Evolutionary conservation across 495 filamentous ascomycete species (phyloP), one percentile per base, ranked within the genome.

Genomic region (Neurospora sp.): DNA sequence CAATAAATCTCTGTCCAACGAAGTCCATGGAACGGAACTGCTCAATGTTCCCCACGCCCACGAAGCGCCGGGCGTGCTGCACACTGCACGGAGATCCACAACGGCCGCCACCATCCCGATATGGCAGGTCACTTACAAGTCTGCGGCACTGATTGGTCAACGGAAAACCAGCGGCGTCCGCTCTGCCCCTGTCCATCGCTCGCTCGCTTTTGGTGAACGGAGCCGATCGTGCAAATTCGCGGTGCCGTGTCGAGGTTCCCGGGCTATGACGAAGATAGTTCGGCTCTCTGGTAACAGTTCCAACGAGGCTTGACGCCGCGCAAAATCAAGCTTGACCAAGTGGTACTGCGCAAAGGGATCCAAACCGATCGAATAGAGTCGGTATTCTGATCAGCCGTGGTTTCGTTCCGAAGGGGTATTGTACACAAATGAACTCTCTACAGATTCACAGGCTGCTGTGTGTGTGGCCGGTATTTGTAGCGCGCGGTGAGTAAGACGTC

Each of bases 21-120:
- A n/a, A 0, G 27, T 66, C 54, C 54, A 66, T 66, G 54, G 54
- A 66, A 66, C 20, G 49, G 49, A 27, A 60, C 49, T 27, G 49
- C 2, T 60, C 20, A 60, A 35, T 62, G 54, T 62, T 62, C 54
- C 54, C 54, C 23, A 62, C 54, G 14, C 12, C 27, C 27, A 66
- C 14, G 31, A 35, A 66, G 27, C 54, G 54, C 27, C 27, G 54
- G 54, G 54, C 14, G 5, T 66, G 54, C 54, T 66, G 54, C 54
- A 66, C 54, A 66, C 54, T 66, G 54, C 23, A 23, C n/a, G 54
- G 54, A 16, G 54, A 35, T 66, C 54, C 54, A 66, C 54, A 66
- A 35, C 54, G 27, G 54, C 54, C 27, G 54, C 54, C 54, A 66
- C 49, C 44, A 71, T 76, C 71, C 71, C 71, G 71, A 49, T 54